Base-by-base conservation (phyloP, 2,329 filamentous ascomycete species). In the Aspergillus viridinutans region DNA sequence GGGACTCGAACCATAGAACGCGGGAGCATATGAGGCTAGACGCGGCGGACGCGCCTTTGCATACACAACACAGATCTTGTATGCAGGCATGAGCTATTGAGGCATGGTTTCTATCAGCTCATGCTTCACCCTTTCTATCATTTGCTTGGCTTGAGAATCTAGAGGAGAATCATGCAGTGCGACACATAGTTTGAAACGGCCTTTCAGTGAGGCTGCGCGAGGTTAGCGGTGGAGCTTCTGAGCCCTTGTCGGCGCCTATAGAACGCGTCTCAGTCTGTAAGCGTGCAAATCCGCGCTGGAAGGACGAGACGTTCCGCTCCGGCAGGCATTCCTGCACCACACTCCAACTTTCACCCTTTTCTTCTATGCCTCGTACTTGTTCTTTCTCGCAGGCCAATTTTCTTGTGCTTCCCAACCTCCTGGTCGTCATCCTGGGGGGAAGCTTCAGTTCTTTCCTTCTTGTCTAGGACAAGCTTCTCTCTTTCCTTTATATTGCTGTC, bases 201-300 rank as follows among this genome's bases (percentile, higher is more conserved):
- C 49, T 53, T 52, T 47, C 40, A 48, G 56, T 51, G 55, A 61
- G 49, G 51, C 58, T 65, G 64, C 64, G 63, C 60, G 62, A 60
- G 53, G 51, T 58, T 49, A 52, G 57, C 57, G 59, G 69, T 72
- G 70, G 67, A 71, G 66, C 60, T 59, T 52, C 14, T 32, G 48
- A 35, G 50, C 52, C 61, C 68, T 71, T 62, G 64, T 64, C 65
- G 70, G 69, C 69, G 70, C 64, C 69, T 73, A 72, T 71, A 64
- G 70, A 73, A 73, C 71, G 71, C 71, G 71, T 73, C 70, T 72
- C 69, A 65, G 69, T 55, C 58, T 72, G 69, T 68, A 72, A 72
- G 69, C 71, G 70, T 73, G 71, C 70, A 71, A 71, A 72, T 72
- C 70, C 70, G 69, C 70, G 70, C 64, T 69, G 68, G 67, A 64